Evolutionary conservation across 345 rosid species (phyloP), one percentile per base, ranked within the genome.

Genomic region (Syzygium oleosum): DNA sequence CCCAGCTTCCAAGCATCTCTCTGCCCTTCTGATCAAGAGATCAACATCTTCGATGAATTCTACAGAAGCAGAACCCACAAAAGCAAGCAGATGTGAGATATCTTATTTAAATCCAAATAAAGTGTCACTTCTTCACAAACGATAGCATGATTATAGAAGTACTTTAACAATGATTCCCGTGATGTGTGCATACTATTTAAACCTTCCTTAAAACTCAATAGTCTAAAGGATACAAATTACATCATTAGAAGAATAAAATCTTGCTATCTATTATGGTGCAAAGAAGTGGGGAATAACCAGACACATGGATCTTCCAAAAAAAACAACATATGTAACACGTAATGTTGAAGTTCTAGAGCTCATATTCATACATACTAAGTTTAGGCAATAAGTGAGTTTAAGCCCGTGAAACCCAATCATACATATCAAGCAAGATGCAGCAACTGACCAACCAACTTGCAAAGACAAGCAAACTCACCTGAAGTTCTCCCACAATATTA

Each of bases 1-100:
- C 52, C 99, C 98, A 52, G 98, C 99, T 90, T 95, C 97, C 84
- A 97, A 92, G 92, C 99, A 96, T 90, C 99, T 95, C 91, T 96
- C 99, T 22, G 99, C 99, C 93, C 92, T 97, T 90, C 97, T 92
- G 83, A 97, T 93, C 92, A 97, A 87, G 58, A 96, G 97, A 91
- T 94, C 93, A 12, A 94, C 96, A 88, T 97, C 99, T 89, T 96
- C 99, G 68, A 96, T 92, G 52, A 91, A 90, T 89, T 96, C 99
- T 97, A 90, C 41, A 15, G 58, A 83, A 52, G 87, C 88, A 77
- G 88, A 6, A 87, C 56, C 85, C 41, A 58, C 85, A 49, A n/a
- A 90, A 58, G 86, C 52, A 84, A 84, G 52, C 8, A 58, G 23
- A 51, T 23, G 59, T 53, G 63, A 86, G n/a, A 51, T 27, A 25